These are phyloP conservation scores for Colletotrichum sp. DNA, from an alignment of 2,329 filamentous ascomycete genomes.

Conservation along the genomic window DNA sequence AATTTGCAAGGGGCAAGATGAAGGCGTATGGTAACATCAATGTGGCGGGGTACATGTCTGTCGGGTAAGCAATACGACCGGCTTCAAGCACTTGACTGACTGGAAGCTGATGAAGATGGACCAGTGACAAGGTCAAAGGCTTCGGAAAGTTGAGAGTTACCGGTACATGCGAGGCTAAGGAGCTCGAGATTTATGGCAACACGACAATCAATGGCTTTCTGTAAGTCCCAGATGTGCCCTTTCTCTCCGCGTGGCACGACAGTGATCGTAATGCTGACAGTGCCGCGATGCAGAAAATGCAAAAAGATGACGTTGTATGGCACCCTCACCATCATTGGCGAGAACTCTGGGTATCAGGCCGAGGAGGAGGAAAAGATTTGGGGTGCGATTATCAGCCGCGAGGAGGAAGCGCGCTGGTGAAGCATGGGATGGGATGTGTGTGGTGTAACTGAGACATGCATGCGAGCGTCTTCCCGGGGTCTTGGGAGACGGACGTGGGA, in stretches of 20 bases:
- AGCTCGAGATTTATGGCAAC: slow-evolving; percentile 53
- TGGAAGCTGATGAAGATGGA: not conserved
- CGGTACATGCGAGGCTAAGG: slow-evolving; percentile 46
- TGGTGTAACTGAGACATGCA: not conserved
- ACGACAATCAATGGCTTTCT: slow-evolving; percentile 49
- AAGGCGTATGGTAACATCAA: slow-evolving; percentile 53
- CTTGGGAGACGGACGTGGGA: not conserved
- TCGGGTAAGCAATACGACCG: slow-evolving; percentile 33
- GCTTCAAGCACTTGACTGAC: not conserved
- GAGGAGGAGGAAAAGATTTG: slow-evolving; percentile 47
- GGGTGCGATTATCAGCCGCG: slow-evolving; percentile 46
- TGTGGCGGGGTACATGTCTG: slow-evolving; percentile 42
- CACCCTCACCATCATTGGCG: slow-evolving; percentile 51
- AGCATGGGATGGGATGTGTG: not conserved
- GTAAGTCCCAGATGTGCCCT: slow-evolving; percentile 32
- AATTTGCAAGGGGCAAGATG: slow-evolving; percentile 40
- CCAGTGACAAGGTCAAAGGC: slow-evolving; percentile 49
- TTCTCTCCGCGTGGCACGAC: not conserved
- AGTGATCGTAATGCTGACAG: not conserved
- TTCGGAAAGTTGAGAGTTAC: slow-evolving; percentile 51
- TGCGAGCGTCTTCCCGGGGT: not conserved
- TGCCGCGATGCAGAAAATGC: slow-evolving; percentile 37
- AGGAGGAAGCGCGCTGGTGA: slow-evolving; percentile 47
- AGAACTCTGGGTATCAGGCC: slow-evolving; percentile 46
- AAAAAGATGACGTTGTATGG: slow-evolving; percentile 49